Evolutionary conservation across 495 filamentous ascomycete genomes (phyloP).

Genomic region (Immersiella caudata): DNA sequence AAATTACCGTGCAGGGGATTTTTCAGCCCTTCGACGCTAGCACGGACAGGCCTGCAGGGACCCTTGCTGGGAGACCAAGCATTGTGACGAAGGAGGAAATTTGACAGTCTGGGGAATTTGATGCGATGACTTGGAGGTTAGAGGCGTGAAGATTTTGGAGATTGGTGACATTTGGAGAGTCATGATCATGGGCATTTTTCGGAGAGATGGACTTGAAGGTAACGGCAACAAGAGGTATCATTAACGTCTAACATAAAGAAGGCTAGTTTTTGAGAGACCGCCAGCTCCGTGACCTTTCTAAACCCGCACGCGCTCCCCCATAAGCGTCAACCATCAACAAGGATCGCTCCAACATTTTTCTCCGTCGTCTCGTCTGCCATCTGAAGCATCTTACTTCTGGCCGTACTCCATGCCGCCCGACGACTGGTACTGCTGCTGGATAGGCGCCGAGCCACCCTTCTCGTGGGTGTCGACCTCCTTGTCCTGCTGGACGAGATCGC

Average conservation of each 20-base stretch:
- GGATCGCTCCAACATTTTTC: background rate
- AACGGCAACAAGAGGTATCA: background rate
- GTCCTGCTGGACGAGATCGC: conserved; percentile 43
- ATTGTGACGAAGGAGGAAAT: background rate
- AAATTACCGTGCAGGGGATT: background rate
- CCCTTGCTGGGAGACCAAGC: background rate
- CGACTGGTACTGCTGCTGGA: conserved; percentile 34
- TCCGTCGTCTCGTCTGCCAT: background rate
- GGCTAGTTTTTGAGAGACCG: background rate
- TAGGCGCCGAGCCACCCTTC: conserved; percentile 6
- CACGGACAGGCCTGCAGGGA: background rate
- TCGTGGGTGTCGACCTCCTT: conserved; percentile 39
- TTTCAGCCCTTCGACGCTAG: background rate
- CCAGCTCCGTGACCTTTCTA: background rate
- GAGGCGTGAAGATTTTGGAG: background rate
- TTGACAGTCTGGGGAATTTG: background rate
- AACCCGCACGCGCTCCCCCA: background rate
- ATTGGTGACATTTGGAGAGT: background rate
- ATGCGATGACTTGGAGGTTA: background rate
- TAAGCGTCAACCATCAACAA: background rate
- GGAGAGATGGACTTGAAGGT: background rate
- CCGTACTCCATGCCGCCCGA: conserved; percentile 31
- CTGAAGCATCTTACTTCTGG: background rate
- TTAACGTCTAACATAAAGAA: background rate
- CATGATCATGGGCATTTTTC: background rate